Evolutionary conservation across 1,139 yeast species (phyloP).

Genomic region (Candida sanyaensis): DNA sequence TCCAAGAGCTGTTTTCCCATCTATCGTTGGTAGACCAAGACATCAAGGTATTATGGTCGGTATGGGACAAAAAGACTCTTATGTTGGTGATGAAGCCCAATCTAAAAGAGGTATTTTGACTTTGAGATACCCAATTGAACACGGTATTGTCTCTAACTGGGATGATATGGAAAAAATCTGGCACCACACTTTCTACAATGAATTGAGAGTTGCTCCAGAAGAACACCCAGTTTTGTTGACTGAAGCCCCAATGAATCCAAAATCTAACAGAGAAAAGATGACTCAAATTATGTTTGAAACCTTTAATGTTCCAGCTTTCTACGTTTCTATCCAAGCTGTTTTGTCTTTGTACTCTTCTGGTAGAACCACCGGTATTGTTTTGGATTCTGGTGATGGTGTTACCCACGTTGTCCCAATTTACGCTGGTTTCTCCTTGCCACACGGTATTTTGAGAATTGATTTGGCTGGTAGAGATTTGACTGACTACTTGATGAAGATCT

Average conservation of each 20-base stretch:
- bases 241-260: conserved; percentile 99
- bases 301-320: conserved; percentile 98
- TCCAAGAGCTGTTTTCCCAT: conserved; percentile 99
- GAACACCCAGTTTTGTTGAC: conserved; percentile 98
- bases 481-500: conserved; percentile 97
- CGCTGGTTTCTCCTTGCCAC: conserved; percentile 99
- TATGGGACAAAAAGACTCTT: conserved; percentile 99
- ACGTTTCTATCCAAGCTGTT: conserved; percentile 98
- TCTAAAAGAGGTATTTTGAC: conserved; percentile 99
- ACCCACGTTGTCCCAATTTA: conserved; percentile 99
- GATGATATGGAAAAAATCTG: conserved; percentile 99
- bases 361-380: conserved; percentile 99
- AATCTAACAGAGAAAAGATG: conserved; percentile 99
- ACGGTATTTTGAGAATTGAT: conserved; percentile 98
- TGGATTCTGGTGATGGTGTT: conserved; percentile 99
- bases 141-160: conserved; percentile 99
- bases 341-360: conserved; percentile 98
- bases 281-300: conserved; percentile 98
- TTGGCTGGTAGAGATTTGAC: conserved; percentile 99
- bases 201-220: conserved; percentile 97
- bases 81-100: conserved; percentile 99
- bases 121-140: conserved; percentile 98
- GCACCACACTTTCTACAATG: conserved; percentile 98
- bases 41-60: conserved; percentile 99
- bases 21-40: conserved; percentile 99